phyloP scores from a whole-genome alignment of 1,139 yeast genomes.

The Geotrichum carabidarum region DNA sequence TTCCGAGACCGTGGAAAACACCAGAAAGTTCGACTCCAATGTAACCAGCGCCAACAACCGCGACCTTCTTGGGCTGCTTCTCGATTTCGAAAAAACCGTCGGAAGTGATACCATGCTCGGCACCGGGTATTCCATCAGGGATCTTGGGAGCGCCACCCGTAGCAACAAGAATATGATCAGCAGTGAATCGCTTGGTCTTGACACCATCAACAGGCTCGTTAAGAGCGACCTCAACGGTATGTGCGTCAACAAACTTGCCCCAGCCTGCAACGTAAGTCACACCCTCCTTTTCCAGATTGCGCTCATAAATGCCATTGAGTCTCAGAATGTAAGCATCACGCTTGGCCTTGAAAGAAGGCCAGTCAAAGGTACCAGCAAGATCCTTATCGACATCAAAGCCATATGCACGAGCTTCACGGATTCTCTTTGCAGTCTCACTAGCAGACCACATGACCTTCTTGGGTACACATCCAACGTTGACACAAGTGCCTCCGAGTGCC shows the following conservation, averaged over 20 bases:
- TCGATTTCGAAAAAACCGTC: slow-evolving; percentile 85
- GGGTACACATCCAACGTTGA: slow-evolving; percentile 98
- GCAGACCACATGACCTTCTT: slow-evolving; percentile 99
- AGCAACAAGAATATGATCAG: slow-evolving; percentile 80
- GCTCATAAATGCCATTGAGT: slow-evolving; percentile 87
- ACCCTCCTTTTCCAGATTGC: slow-evolving; percentile 79
- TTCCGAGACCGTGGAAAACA: slow-evolving; percentile 78
- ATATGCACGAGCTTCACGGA: slow-evolving; percentile 70
- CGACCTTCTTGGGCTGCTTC: slow-evolving; percentile 83
- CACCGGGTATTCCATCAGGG: slow-evolving; percentile 70
- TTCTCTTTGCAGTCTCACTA: slow-evolving; percentile 73
- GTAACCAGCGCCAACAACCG: slow-evolving; percentile 96
- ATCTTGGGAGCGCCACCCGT: slow-evolving; percentile 84
- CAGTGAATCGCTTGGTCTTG: slow-evolving; percentile 56
- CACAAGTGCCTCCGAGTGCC: slow-evolving; percentile 93
- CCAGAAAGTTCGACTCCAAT: slow-evolving; percentile 95
- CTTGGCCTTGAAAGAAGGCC: slow-evolving; percentile 74
- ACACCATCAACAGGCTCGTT: slow-evolving; percentile 36
- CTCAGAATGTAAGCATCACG: slow-evolving; percentile 87
- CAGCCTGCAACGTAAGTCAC: slow-evolving; percentile 85
- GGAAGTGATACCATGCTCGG: slow-evolving; percentile 78
- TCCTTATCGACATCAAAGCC: slow-evolving; percentile 59
- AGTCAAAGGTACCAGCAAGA: slow-evolving; percentile 57
- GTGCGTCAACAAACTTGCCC: slow-evolving; percentile 56
- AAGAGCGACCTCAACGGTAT: slow-evolving; percentile 69